Evolutionary conservation across 352 stramenopile genomes (phyloP).

Genomic region (Globisporangium rhizosaccharum): DNA sequence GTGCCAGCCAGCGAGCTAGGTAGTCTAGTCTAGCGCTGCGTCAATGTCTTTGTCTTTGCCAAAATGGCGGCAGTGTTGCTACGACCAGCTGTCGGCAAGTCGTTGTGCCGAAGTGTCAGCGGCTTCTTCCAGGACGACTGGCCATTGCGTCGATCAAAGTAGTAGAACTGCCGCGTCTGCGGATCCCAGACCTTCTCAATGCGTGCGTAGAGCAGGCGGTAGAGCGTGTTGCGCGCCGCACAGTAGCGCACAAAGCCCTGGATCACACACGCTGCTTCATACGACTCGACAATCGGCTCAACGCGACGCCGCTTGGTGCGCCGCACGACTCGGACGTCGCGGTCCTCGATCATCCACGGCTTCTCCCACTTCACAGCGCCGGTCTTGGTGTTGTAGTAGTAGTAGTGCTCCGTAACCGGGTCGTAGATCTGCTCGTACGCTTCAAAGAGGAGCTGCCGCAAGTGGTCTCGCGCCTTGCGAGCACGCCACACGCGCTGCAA

Average conservation of each 20-base stretch:
- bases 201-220: slow-evolving; percentile 31
- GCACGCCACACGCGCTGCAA: slow-evolving; percentile 52
- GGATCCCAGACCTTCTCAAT: slow-evolving; percentile 73
- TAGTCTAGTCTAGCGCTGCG: not conserved
- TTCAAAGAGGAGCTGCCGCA: slow-evolving; percentile 35
- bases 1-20: slow-evolving; percentile 43
- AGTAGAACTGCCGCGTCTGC: slow-evolving; percentile 66
- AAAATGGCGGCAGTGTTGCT: not conserved
- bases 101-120: slow-evolving; percentile 37
- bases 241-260: slow-evolving; percentile 38
- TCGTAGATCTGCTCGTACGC: slow-evolving; percentile 78
- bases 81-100: slow-evolving; percentile 13
- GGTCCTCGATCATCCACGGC: slow-evolving; percentile 37
- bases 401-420: slow-evolving; percentile 47
- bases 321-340: slow-evolving; percentile 32
- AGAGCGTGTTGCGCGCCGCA: slow-evolving; percentile 39
- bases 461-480: slow-evolving; percentile 27
- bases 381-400: slow-evolving; percentile 79
- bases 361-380: slow-evolving; percentile 61
- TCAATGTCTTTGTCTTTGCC: not conserved
- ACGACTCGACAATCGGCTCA: slow-evolving; percentile 35
- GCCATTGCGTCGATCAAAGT: slow-evolving; percentile 72
- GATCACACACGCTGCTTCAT: slow-evolving; percentile 39
- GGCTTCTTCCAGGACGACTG: slow-evolving; percentile 79
- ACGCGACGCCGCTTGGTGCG: slow-evolving; percentile 37